Evolutionary conservation across 1,284 basidiomycete genomes (phyloP).

Genomic region (Austroboletus niveus): DNA sequence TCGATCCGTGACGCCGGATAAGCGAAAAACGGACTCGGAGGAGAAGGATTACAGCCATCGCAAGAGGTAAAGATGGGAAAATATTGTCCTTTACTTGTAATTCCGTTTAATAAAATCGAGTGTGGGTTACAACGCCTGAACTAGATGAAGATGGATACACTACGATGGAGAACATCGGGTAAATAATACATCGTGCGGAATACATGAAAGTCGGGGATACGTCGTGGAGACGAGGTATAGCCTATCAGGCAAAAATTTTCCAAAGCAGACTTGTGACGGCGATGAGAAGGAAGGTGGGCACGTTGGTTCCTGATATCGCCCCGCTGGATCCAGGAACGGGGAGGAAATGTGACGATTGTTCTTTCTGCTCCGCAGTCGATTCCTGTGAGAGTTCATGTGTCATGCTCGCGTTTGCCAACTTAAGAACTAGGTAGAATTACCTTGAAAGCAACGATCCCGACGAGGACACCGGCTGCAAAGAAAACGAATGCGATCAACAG

Average conservation of each 20-base stretch:
- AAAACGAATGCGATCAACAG: constrained; percentile 78
- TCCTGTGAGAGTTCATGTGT: constrained; percentile 38
- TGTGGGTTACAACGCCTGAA: background rate
- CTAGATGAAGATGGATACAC: background rate
- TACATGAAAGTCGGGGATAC: background rate
- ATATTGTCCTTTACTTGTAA: background rate
- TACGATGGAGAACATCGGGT: background rate
- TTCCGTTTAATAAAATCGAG: background rate
- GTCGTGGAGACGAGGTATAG: background rate
- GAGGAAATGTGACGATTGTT: constrained; percentile 54
- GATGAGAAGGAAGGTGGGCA: constrained; percentile 21
- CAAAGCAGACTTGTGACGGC: constrained; percentile 23
- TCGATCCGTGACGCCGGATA: constrained; percentile 24
- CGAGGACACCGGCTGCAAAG: constrained; percentile 79
- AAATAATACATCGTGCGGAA: constrained; percentile 7
- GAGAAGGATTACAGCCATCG: constrained; percentile 23
- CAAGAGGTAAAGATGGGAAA: constrained; percentile 14
- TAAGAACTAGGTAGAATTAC: constrained; percentile 33
- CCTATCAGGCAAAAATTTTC: constrained; percentile 21
- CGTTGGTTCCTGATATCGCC: constrained; percentile 25
- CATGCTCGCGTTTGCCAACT: too few relatives aligned
- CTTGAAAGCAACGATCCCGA: constrained; percentile 88
- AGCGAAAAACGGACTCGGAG: constrained; percentile 18
- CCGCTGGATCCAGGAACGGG: constrained; percentile 58
- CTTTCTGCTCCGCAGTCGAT: constrained; percentile 51